phyloP scores from a whole-genome alignment of 1,139 yeast species.

The Yamadazyma friedrichii region DNA sequence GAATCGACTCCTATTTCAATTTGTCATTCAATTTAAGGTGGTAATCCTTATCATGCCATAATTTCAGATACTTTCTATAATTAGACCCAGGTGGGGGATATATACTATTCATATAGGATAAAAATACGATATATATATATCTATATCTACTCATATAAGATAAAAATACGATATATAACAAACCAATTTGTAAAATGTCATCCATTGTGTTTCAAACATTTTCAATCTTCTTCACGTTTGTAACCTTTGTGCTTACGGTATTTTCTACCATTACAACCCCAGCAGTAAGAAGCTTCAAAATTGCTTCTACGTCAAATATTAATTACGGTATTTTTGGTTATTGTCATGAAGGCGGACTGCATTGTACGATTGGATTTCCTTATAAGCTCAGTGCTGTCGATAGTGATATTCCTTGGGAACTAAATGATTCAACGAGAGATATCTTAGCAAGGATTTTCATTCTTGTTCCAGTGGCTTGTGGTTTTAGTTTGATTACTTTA shows the following conservation, averaged over 20 bases:
- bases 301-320: constrained; percentile 44
- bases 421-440: constrained; percentile 46
- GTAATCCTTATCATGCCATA: too few species aligned
- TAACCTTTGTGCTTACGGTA: constrained; percentile 48
- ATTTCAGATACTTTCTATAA: too few species aligned
- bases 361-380: constrained; percentile 48
- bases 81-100: too few species aligned
- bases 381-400: constrained; percentile 22
- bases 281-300: constrained; percentile 32
- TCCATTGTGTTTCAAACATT: constrained; percentile 25
- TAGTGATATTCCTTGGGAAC: constrained; percentile 24
- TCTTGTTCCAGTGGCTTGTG: constrained; percentile 81
- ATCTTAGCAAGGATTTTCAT: constrained; percentile 70
- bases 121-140: too few species aligned
- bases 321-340: constrained; percentile 87
- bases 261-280: constrained; percentile 54
- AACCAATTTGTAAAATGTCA: too few species aligned
- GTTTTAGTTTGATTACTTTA: constrained; percentile 52
- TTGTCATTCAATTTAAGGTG: too few species aligned
- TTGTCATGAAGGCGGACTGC: constrained; percentile 46
- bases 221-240: constrained; percentile 31
- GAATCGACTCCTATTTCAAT: too few species aligned
- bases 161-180: too few species aligned
- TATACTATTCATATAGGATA: too few species aligned
- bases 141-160: too few species aligned